Base-by-base conservation (phyloP, 2,329 filamentous ascomycete genomes). In the Stemphylium vesicarium region DNA sequence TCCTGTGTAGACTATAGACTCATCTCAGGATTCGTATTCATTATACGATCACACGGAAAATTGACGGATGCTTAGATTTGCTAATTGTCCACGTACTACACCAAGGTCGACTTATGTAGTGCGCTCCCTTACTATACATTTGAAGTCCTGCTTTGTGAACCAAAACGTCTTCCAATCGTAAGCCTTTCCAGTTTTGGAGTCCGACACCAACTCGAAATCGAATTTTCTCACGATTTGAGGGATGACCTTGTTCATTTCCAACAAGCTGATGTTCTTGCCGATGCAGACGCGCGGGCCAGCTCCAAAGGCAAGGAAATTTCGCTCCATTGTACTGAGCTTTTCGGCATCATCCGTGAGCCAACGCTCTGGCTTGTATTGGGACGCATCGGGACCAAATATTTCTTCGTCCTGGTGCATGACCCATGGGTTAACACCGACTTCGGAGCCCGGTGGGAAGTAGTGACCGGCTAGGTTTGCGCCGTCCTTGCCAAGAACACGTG, bases 381-480 rank as follows among this genome's bases (percentile, higher is more conserved):
- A 66, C 0, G 76, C 72, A 51, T 79, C 73, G 0, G 51, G 38
- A 0, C 73, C 72, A 46, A 77, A 83, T n/a, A 81, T 66, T 1
- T 66, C 56, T 1, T 60, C 59, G 43, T 80, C 71, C 33, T 70
- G 63, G 43, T 82, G 78, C 0, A 79, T 50, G 0, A 78, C 78
- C 78, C 78, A 81, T 1, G 78, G 65, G 45, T 79, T 81, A 32
- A 79, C 69, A 7, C 79, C 79, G 4, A 82, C 74, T 8, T 75
- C 68, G 0, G 78, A 79, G 10, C 76, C 75, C 0, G 72, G 71
- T 0, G 80, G 75, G 48, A 82, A 78, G 51, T 72, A 76, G 7
- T 68, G 73, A 37, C 75, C 73, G 1, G 72, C 73, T 51, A 71
- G 38, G 4, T 45, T 55, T 6, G 58, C 59, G 6, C 70, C 70